Conservation (phyloP, 768 basidiomycete species). For the Rhodotorula graminis region DNA sequence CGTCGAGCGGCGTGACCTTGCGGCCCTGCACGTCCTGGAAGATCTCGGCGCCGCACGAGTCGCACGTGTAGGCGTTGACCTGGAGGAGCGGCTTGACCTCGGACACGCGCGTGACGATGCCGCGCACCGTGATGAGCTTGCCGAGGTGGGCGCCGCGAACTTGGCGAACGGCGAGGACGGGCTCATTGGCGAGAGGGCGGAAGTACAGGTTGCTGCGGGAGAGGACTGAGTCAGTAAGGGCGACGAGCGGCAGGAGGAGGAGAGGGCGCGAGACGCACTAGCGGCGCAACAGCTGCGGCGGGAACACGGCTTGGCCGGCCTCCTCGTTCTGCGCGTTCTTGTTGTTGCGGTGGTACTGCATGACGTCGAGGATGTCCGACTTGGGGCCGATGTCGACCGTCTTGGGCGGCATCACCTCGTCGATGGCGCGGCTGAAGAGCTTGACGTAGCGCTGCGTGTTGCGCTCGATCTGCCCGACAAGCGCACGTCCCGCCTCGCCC, state of each 20-base stretch:
- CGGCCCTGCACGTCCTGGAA: constrained; percentile 84
- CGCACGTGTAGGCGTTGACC: constrained; percentile 91
- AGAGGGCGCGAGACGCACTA: constrained; percentile 73
- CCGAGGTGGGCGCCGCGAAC: constrained; percentile 84
- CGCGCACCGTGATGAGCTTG: constrained; percentile 87
- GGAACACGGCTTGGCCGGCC: constrained; percentile 69
- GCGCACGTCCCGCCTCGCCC: constrained; percentile 56
- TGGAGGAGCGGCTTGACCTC: constrained; percentile 96
- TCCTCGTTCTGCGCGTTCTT: constrained; percentile 76
- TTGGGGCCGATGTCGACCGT: constrained; percentile 84
- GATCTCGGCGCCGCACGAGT: constrained; percentile 94
- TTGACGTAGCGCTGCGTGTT: constrained; percentile 86
- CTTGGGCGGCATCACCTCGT: constrained; percentile 76
- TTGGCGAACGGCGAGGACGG: constrained; percentile 75
- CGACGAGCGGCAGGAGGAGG: background rate
- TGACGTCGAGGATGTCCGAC: constrained; percentile 93
- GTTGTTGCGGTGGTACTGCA: constrained; percentile 86
- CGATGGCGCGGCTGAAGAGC: constrained; percentile 84
- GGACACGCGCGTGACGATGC: constrained; percentile 96
- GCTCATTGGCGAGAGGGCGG: constrained; percentile 61
- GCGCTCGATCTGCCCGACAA: constrained; percentile 69
- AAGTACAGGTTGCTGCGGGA: constrained; percentile 81
- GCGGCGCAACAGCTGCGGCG: constrained; percentile 82
- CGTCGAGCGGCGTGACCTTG: constrained; percentile 71
- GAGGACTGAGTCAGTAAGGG: background rate